These are phyloP conservation scores for Ziziphus jujuba DNA, from an alignment of 306 rosid genomes.

Conservation along the genomic window DNA sequence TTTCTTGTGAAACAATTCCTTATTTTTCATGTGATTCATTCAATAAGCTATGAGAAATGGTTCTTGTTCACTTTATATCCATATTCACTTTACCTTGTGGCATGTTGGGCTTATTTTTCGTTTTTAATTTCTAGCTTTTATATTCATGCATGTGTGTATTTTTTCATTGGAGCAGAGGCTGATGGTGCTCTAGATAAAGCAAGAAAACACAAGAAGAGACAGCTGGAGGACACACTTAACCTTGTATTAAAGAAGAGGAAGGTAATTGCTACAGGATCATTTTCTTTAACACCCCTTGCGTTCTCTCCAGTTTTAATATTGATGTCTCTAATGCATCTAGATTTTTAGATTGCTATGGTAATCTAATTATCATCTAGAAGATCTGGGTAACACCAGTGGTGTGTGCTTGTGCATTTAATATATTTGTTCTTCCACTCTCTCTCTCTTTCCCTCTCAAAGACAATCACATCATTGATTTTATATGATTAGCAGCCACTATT, in stretches of 20 bases:
- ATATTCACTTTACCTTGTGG: not conserved
- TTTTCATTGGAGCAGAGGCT: slow-evolving; percentile 71
- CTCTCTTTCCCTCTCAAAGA: too few species aligned
- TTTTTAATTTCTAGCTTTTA: slow-evolving; percentile 1
- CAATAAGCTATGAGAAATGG: too few species aligned
- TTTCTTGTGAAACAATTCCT: not conserved
- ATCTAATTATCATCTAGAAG: not conserved
- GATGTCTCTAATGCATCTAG: not conserved
- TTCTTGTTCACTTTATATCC: not conserved
- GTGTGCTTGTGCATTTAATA: too few species aligned
- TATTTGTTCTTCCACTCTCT: too few species aligned
- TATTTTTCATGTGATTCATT: too few species aligned
- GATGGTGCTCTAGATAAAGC: slow-evolving; percentile 99
- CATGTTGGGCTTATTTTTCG: not conserved
- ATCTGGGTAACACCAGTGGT: too few species aligned
- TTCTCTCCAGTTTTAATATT: not conserved
- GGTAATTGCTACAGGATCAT: slow-evolving; percentile 45
- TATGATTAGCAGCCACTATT: too few species aligned
- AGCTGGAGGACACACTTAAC: slow-evolving; percentile 87
- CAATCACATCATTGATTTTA: too few species aligned
- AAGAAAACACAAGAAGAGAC: slow-evolving; percentile 98
- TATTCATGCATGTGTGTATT: slow-evolving; percentile 20
- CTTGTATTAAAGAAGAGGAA: slow-evolving; percentile 88
- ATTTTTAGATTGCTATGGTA: not conserved
- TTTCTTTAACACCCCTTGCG: not conserved